Evolutionary conservation across 352 stramenopile genomes (phyloP).

Genomic region (Pythium dissimile): DNA sequence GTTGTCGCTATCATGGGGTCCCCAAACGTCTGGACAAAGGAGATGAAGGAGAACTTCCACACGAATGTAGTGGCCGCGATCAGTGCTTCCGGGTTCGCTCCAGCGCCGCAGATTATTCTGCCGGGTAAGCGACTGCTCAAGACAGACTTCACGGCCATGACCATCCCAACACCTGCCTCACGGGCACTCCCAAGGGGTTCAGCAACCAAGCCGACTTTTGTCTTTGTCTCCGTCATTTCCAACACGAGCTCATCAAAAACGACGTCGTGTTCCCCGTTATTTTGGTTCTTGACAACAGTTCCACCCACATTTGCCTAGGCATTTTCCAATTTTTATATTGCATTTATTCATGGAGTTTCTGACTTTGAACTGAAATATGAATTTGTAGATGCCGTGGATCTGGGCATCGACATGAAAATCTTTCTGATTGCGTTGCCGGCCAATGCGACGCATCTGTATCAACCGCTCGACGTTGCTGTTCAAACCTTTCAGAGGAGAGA

Average conservation of each 20-base stretch:
- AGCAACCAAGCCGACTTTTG: neutral
- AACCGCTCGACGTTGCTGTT: neutral
- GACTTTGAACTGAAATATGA: neutral
- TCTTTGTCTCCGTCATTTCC: neutral
- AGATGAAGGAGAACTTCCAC: constrained; percentile 14
- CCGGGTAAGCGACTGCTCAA: constrained; percentile 24
- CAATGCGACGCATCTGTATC: neutral
- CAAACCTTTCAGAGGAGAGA: neutral
- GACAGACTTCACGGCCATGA: neutral
- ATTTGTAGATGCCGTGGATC: neutral
- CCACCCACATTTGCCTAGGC: neutral
- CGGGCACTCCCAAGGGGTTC: neutral
- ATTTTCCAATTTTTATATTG: neutral
- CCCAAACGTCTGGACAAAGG: constrained; percentile 9
- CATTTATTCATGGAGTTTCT: neutral
- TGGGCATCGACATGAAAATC: neutral
- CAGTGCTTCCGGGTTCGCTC: neutral
- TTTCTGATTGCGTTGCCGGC: neutral
- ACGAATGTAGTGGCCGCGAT: constrained; percentile 15
- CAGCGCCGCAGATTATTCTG: constrained; percentile 10
- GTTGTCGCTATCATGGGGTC: constrained; percentile 17
- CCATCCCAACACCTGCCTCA: neutral
- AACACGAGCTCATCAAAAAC: neutral
- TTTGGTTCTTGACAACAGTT: neutral
- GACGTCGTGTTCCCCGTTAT: neutral